Percentiles rank a stretch among this genome's conserved stretches.
phyloP scores from a whole-genome alignment of 805 yeast species.

The Ogataea dorogensis region DNA sequence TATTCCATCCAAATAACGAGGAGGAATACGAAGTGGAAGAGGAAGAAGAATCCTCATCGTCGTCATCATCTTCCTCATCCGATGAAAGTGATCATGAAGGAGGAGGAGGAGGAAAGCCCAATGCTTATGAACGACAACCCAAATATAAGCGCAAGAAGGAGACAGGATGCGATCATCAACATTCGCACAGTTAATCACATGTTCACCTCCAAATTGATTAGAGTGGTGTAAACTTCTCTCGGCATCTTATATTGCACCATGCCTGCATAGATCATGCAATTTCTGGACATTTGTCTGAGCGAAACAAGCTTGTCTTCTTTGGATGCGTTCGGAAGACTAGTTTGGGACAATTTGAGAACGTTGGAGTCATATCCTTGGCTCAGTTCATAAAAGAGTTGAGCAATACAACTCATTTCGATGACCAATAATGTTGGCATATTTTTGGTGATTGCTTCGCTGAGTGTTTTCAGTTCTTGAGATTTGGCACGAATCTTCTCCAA shows the following conservation, averaged over 20 bases:
- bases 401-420: slow-evolving; percentile 76
- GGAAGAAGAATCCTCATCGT: slow-evolving; percentile 21
- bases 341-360: slow-evolving; percentile 24
- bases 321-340: slow-evolving; percentile 35
- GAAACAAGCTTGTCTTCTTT: slow-evolving; percentile 54
- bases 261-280: slow-evolving; percentile 93
- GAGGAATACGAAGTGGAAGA: slow-evolving; percentile 34
- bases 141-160: slow-evolving; percentile 40
- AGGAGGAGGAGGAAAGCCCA: slow-evolving; percentile 42
- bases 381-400: slow-evolving; percentile 51
- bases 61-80: slow-evolving; percentile 24
- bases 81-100: slow-evolving; percentile 25
- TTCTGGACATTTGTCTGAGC: slow-evolving; percentile 65
- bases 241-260: slow-evolving; percentile 94
- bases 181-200: slow-evolving; percentile 21
- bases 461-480: slow-evolving; percentile 55
- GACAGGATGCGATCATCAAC: slow-evolving; percentile 11
- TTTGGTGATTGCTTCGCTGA: slow-evolving; percentile 71
- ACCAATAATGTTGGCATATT: slow-evolving; percentile 78
- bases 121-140: slow-evolving; percentile 91
- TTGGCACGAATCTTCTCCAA: slow-evolving; percentile 64
- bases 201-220: slow-evolving; percentile 58
- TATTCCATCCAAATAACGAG: slow-evolving; percentile 76
- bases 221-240: slow-evolving; percentile 69
- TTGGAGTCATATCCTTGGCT: slow-evolving; percentile 35